Evolutionary conservation across 352 stramenopile genomes (phyloP).

Genomic region (Sclerospora graminicola): DNA sequence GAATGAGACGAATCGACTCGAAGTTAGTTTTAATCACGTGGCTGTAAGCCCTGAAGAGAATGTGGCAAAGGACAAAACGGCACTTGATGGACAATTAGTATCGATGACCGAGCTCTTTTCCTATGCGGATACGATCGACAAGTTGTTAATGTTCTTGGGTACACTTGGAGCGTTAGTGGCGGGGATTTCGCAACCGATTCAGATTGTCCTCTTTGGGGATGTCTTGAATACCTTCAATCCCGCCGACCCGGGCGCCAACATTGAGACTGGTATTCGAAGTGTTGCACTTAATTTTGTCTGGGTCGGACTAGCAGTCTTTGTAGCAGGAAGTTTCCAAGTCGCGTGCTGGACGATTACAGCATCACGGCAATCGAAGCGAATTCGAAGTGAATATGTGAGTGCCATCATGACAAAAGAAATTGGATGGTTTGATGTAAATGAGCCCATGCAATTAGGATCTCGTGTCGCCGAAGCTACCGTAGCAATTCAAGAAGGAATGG

Average conservation of each 20-base stretch:
- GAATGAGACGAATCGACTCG: too few relatives aligned
- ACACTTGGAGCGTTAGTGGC: conserved; percentile 28
- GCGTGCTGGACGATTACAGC: conserved; percentile 53
- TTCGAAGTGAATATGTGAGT: conserved; percentile 40
- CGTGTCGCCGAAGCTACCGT: conserved; percentile 44
- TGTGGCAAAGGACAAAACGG: conserved; percentile 8
- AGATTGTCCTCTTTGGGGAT: conserved; percentile 66
- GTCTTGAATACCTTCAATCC: conserved; percentile 68
- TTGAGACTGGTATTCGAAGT: conserved; percentile 19
- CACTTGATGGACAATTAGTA: conserved; percentile 27
- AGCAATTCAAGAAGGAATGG: conserved; percentile 55
- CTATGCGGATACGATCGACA: conserved; percentile 44
- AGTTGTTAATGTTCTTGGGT: conserved; percentile 44
- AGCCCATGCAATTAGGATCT: conserved; percentile 42
- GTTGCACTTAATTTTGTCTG: conserved; percentile 48
- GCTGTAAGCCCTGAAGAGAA: too few relatives aligned
- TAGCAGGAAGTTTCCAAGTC: conserved; percentile 42
- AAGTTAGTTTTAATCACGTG: too few relatives aligned
- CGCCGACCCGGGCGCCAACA: conserved; percentile 5
- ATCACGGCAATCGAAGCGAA: conserved; percentile 47
- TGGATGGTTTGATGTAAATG: conserved; percentile 61
- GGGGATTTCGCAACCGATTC: conserved; percentile 45
- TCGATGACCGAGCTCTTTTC: conserved; percentile 35
- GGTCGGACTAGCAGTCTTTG: conserved; percentile 40
- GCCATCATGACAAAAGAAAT: conserved; percentile 56